A percentile compares a stretch with the other conserved stretches of the same genome.
These are phyloP conservation scores for Daldinia caldariorum DNA, from an alignment of 495 filamentous ascomycete species.

Conservation along the genomic window DNA sequence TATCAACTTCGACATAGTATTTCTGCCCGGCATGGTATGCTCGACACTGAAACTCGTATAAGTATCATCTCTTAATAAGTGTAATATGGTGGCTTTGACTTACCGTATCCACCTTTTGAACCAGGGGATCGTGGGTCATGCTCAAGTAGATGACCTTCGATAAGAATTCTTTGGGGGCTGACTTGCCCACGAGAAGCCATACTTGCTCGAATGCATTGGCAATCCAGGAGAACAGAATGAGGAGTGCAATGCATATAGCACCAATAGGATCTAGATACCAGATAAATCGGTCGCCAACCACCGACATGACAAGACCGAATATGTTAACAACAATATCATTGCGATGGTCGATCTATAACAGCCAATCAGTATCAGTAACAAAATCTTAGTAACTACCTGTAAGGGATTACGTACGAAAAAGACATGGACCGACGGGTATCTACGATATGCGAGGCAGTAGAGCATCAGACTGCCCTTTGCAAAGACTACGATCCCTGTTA, in stretches of 20 bases:
- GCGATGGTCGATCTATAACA: constrained; percentile 57
- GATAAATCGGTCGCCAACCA: constrained; percentile 61
- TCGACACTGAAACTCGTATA: constrained; percentile 49
- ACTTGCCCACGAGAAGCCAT: constrained; percentile 65
- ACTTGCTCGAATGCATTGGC: constrained; percentile 66
- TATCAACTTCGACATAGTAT: constrained; percentile 67
- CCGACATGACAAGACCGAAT: constrained; percentile 65
- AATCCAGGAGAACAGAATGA: constrained; percentile 66
- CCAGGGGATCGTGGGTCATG: constrained; percentile 63
- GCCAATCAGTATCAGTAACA: constrained; percentile 40
- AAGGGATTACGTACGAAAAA: constrained; percentile 55
- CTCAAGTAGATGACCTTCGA: constrained; percentile 67
- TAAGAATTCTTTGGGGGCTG: constrained; percentile 63
- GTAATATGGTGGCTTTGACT: constrained; percentile 12
- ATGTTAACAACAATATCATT: constrained; percentile 66
- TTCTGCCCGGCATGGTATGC: constrained; percentile 66
- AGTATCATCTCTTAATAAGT: constrained; percentile 9
- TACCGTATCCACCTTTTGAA: constrained; percentile 64
- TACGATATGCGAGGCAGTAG: constrained; percentile 61
- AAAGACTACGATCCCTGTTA: constrained; percentile 52
- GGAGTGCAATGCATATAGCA: constrained; percentile 63
- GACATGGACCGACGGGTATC: constrained; percentile 63
- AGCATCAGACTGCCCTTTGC: constrained; percentile 60
- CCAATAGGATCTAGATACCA: constrained; percentile 68
- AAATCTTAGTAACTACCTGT: not conserved